These are phyloP conservation scores for Nakazawaea pomicola DNA, from an alignment of 805 yeast species.

Conservation along the genomic window DNA sequence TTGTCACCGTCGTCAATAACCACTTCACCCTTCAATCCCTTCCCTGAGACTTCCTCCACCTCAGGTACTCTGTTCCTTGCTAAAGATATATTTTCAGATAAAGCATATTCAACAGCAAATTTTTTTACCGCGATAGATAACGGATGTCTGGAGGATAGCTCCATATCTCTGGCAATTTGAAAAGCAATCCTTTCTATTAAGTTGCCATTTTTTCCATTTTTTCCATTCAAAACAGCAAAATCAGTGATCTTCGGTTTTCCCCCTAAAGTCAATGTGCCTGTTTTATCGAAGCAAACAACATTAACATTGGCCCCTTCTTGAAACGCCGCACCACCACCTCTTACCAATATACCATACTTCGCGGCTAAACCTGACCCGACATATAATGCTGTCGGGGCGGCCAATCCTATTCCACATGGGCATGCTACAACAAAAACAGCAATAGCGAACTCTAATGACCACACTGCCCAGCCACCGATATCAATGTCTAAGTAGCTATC, in stretches of 20 bases:
- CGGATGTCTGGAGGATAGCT: constrained; percentile 64
- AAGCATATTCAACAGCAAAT: constrained; percentile 25
- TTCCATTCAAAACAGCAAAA: constrained; percentile 27
- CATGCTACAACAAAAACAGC: constrained; percentile 81
- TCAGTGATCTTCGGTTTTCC: constrained; percentile 58
- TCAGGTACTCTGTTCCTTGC: constrained; percentile 36
- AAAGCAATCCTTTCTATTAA: constrained; percentile 24
- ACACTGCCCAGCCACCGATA: constrained; percentile 69
- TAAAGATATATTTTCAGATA: constrained; percentile 14
- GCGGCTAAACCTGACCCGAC: constrained; percentile 81
- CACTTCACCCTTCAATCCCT: constrained; percentile 48
- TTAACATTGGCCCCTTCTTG: constrained; percentile 67
- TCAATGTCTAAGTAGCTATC: constrained; percentile 52
- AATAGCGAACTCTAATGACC: constrained; percentile 75
- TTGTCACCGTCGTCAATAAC: constrained; percentile 19
- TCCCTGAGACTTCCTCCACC: constrained; percentile 53
- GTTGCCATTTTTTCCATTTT: constrained; percentile 12
- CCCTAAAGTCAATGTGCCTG: constrained; percentile 68
- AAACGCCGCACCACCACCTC: constrained; percentile 81
- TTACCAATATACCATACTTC: constrained; percentile 65
- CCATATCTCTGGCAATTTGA: constrained; percentile 55
- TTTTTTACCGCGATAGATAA: constrained; percentile 52
- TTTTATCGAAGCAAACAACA: constrained; percentile 70
- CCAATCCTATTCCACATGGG: constrained; percentile 82
- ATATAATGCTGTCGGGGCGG: constrained; percentile 80